Conservation (phyloP, 2,329 filamentous ascomycete genomes). For the Trichoderma hamatum region DNA sequence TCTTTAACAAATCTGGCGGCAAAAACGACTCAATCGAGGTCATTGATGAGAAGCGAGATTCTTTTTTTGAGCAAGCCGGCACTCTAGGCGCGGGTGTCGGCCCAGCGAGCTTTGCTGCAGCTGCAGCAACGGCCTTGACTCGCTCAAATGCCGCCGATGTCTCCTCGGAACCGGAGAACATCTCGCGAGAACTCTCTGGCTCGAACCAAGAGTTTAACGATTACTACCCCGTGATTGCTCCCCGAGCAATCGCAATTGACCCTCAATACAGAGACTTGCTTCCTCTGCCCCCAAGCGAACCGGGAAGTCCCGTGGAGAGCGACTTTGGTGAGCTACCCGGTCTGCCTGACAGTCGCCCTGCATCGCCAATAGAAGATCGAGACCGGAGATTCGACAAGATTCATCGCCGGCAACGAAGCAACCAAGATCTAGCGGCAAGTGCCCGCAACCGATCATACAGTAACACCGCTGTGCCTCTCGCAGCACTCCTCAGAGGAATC, state of each 20-base stretch:
- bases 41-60: constrained; percentile 50
- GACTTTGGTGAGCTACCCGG: constrained; percentile 49
- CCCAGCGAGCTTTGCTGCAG: constrained; percentile 56
- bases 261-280: constrained; percentile 67
- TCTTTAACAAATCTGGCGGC: constrained; percentile 50
- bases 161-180: constrained; percentile 45
- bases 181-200: constrained; percentile 33
- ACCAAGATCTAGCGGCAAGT: constrained; percentile 37
- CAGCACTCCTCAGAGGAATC: constrained; percentile 56
- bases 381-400: constrained; percentile 45
- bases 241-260: constrained; percentile 64
- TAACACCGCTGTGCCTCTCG: constrained; percentile 60
- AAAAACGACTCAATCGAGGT: constrained; percentile 1
- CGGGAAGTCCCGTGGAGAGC: constrained; percentile 50
- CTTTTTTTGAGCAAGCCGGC: constrained; percentile 75
- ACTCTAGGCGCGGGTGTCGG: constrained; percentile 72
- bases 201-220: constrained; percentile 40
- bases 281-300: constrained; percentile 63
- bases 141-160: constrained; percentile 52
- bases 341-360: constrained; percentile 63
- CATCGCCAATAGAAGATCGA: constrained; percentile 56
- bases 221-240: constrained; percentile 61
- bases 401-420: constrained; percentile 54
- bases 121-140: constrained; percentile 44
- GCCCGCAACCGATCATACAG: constrained; percentile 51